Conservation (phyloP, 2,329 filamentous ascomycete species). For the Diatrype stigma region DNA sequence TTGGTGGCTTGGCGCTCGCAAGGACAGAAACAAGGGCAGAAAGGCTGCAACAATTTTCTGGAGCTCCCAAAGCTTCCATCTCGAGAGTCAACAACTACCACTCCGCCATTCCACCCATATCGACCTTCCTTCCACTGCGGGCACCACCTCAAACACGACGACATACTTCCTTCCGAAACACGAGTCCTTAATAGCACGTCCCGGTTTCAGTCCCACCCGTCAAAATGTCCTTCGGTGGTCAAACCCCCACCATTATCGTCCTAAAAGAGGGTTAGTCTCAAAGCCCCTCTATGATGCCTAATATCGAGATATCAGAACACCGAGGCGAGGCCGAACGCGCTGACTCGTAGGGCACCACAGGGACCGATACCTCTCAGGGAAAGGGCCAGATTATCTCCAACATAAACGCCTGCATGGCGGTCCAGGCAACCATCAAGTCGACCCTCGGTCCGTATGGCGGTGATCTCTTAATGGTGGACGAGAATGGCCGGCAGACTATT, state of each 20-base stretch:
- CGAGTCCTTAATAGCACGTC: not conserved
- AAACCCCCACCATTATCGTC: conserved; percentile 97
- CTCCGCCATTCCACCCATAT: not conserved
- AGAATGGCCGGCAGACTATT: conserved; percentile 93
- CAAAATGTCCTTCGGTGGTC: conserved; percentile 91
- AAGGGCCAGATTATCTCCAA: conserved; percentile 96
- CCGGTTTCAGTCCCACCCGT: not conserved
- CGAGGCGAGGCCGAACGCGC: not conserved
- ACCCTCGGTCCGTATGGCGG: conserved; percentile 96
- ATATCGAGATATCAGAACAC: not conserved
- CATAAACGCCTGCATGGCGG: conserved; percentile 95
- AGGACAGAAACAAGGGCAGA: conserved; percentile 4
- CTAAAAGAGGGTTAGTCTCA: conserved; percentile 81
- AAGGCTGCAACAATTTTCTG: conserved; percentile 50
- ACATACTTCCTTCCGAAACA: not conserved
- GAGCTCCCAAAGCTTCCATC: conserved; percentile 39
- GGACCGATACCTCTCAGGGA: conserved; percentile 95
- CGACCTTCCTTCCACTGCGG: not conserved
- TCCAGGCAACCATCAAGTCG: conserved; percentile 92
- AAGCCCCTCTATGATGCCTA: conserved; percentile 20
- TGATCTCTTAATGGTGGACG: conserved; percentile 91
- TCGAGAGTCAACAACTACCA: conserved; percentile 14
- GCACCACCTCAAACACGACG: conserved; percentile 5
- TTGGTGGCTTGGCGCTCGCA: not conserved
- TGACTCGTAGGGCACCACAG: conserved; percentile 42